Evolutionary conservation across 2,329 filamentous ascomycete species (phyloP).

Genomic region (Coniella lustricola): DNA sequence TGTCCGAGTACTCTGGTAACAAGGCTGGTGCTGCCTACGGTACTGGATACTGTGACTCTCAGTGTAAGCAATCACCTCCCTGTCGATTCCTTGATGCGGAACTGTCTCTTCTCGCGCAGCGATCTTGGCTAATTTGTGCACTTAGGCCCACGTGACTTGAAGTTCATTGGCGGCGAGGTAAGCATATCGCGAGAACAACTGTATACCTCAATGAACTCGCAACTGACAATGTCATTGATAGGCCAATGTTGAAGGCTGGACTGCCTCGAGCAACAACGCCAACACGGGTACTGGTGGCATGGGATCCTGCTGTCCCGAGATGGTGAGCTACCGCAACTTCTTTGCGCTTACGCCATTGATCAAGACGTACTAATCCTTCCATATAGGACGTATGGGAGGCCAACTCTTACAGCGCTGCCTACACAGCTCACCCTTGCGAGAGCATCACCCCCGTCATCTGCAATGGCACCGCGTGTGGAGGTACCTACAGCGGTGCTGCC

Average conservation of each 20-base stretch:
- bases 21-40: slow-evolving; percentile 52
- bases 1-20: slow-evolving; percentile 42
- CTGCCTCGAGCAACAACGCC: slow-evolving; percentile 42
- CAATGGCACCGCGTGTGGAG: slow-evolving; percentile 44
- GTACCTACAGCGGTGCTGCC: slow-evolving; percentile 34
- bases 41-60: slow-evolving; percentile 50
- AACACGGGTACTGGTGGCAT: slow-evolving; percentile 46
- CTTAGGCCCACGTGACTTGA: slow-evolving; percentile 38
- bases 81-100: no score
- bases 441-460: slow-evolving; percentile 44
- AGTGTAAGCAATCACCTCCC: slow-evolving; percentile 26
- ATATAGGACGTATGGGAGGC: slow-evolving; percentile 45
- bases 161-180: slow-evolving; percentile 45
- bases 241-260: slow-evolving; percentile 48
- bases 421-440: slow-evolving; percentile 59
- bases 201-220: no score
- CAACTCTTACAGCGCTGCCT: slow-evolving; percentile 57
- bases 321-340: slow-evolving; percentile 29
- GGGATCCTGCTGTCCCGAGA: slow-evolving; percentile 56
- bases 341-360: slow-evolving; percentile 16
- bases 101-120: no score
- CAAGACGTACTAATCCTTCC: background rate
- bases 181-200: background rate
- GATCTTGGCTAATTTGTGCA: no score
- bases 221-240: slow-evolving; percentile 16